phyloP scores from a whole-genome alignment of 768 basidiomycete genomes.

The Lyophyllum atratum region DNA sequence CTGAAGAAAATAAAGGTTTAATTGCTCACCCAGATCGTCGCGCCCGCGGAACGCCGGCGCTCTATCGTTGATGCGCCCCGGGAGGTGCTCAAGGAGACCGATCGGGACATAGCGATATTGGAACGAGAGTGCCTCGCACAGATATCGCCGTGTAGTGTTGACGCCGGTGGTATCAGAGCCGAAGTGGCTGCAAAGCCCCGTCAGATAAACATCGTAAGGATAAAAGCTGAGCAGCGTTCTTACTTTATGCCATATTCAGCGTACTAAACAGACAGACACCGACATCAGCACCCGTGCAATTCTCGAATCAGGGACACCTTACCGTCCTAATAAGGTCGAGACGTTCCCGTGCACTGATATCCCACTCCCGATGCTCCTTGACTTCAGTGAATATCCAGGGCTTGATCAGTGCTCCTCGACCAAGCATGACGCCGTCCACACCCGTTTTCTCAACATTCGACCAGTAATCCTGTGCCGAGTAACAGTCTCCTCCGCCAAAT shows the following conservation, averaged over 20 bases:
- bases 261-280: conserved; percentile 46
- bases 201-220: not conserved
- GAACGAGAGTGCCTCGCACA: conserved; percentile 95
- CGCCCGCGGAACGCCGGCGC: conserved; percentile 87
- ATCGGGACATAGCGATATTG: conserved; percentile 96
- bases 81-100: conserved; percentile 83
- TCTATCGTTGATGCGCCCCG: conserved; percentile 86
- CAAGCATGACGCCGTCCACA: conserved; percentile 96
- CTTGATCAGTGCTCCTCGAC: conserved; percentile 93
- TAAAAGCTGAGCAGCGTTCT: conserved; percentile 23
- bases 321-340: conserved; percentile 80
- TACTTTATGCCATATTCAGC: conserved; percentile 86
- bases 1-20: not conserved
- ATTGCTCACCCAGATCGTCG: conserved; percentile 75
- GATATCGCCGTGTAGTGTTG: conserved; percentile 88
- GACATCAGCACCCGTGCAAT: not conserved
- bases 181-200: conserved; percentile 57
- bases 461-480: conserved; percentile 85
- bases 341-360: conserved; percentile 83
- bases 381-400: conserved; percentile 97
- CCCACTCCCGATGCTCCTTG: conserved; percentile 91
- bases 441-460: conserved; percentile 72
- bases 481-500: conserved; percentile 96
- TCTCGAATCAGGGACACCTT: conserved; percentile 14
- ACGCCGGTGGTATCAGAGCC: conserved; percentile 88